Conservation (phyloP, 768 basidiomycete genomes). For the Termitomyces sp. region DNA sequence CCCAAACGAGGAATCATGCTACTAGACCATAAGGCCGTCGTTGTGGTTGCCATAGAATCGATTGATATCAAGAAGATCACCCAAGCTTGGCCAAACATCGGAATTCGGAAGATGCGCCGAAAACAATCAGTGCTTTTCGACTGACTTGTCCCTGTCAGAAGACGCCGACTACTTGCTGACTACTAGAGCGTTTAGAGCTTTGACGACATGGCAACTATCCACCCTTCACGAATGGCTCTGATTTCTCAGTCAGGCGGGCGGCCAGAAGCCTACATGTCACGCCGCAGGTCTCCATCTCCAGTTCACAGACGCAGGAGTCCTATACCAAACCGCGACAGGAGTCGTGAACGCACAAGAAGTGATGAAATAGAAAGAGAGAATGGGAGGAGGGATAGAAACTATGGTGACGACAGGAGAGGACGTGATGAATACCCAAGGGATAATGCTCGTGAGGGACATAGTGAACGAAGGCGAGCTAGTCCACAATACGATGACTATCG, state of each 20-base stretch:
- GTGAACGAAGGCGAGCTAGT: slow-evolving; percentile 38
- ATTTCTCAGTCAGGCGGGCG: slow-evolving; percentile 10
- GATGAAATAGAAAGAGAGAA: slow-evolving; percentile 21
- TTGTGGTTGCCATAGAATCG: no score
- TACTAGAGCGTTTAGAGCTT: neutral
- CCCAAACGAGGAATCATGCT: no score
- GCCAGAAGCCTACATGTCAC: slow-evolving; percentile 1
- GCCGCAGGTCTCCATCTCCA: slow-evolving; percentile 37
- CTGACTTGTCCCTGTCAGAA: no score
- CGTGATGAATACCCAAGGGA: slow-evolving; percentile 15
- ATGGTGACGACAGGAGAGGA: slow-evolving; percentile 18
- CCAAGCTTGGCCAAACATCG: neutral
- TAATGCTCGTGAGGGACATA: slow-evolving; percentile 6
- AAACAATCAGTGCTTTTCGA: no score
- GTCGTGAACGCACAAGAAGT: slow-evolving; percentile 26
- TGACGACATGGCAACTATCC: slow-evolving; percentile 13
- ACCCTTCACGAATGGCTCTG: slow-evolving; percentile 14
- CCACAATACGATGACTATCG: slow-evolving; percentile 61
- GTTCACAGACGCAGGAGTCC: slow-evolving; percentile 32
- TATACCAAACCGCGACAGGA: slow-evolving; percentile 28
- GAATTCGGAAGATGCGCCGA: neutral
- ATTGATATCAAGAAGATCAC: neutral
- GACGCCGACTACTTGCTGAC: neutral
- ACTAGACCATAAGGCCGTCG: slow-evolving; percentile 13
- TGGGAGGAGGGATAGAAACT: slow-evolving; percentile 14